Evolutionary conservation across 1,139 yeast genomes (phyloP).

Genomic region (Yamadazyma triangularis): DNA sequence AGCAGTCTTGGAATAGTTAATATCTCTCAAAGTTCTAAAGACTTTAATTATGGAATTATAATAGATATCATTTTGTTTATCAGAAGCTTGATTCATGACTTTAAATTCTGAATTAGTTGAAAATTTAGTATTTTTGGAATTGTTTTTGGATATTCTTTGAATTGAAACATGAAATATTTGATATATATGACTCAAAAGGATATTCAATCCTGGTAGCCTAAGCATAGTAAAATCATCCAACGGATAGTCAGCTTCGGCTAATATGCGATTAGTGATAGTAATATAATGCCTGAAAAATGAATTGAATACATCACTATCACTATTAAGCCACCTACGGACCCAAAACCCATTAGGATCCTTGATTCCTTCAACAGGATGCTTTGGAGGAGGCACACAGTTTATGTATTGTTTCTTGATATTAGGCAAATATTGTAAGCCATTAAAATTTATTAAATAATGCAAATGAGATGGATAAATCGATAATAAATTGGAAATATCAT

Average conservation of each 20-base stretch:
- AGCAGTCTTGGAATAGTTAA: conserved; percentile 12
- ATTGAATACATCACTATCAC: conserved; percentile 64
- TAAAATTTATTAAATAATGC: conserved; percentile 32
- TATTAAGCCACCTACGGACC: conserved; percentile 51
- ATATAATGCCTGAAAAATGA: conserved; percentile 72
- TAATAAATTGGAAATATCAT: conserved; percentile 1
- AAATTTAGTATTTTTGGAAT: conserved; percentile 9
- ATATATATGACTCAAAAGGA: conserved; percentile 33
- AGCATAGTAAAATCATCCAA: conserved; percentile 7
- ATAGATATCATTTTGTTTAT: conserved; percentile 26
- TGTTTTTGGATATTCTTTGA: conserved; percentile 24
- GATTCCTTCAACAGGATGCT: conserved; percentile 52
- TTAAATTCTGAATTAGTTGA: conserved; percentile 3
- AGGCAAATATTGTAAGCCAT: conserved; percentile 22
- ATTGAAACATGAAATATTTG: conserved; percentile 35
- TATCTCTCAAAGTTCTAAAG: conserved; percentile 45
- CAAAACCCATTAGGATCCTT: conserved; percentile 63
- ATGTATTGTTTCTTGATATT: conserved; percentile 23
- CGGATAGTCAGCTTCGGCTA: conserved; percentile 1
- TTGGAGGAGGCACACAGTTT: conserved; percentile 46
- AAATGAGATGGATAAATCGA: conserved; percentile 35
- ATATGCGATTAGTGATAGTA: conserved; percentile 12
- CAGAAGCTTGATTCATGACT: not conserved
- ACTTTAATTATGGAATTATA: conserved; percentile 37
- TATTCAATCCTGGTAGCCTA: conserved; percentile 32